phyloP scores from a whole-genome alignment of 1,284 basidiomycete species.

The Porodaedalea pini region DNA sequence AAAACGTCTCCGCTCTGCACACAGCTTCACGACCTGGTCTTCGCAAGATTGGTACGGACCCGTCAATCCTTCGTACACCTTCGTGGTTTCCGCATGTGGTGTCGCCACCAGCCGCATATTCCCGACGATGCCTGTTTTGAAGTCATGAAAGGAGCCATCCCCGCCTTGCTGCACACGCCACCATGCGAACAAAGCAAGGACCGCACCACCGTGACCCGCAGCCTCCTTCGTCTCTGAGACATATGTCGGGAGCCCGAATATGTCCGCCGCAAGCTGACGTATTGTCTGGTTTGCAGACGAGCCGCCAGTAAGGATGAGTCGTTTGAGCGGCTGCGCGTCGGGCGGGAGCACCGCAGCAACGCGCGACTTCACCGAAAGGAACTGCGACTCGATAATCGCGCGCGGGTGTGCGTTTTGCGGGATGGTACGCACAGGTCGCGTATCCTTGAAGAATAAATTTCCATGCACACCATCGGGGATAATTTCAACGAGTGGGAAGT shows the following conservation, averaged over 20 bases:
- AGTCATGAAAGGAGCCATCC: constrained; percentile 58
- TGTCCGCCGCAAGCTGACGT: constrained; percentile 73
- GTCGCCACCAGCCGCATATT: constrained; percentile 52
- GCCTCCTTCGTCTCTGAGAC: constrained; percentile 62
- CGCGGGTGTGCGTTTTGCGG: constrained; percentile 59
- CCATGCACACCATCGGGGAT: constrained; percentile 74
- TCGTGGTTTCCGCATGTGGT: constrained; percentile 41
- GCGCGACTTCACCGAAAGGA: constrained; percentile 74
- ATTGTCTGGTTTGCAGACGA: constrained; percentile 75
- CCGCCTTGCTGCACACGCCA: constrained; percentile 49
- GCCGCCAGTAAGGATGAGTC: constrained; percentile 79
- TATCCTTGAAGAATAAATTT: constrained; percentile 53
- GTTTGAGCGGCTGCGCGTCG: constrained; percentile 53
- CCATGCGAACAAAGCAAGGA: constrained; percentile 68
- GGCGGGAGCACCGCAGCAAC: constrained; percentile 64
- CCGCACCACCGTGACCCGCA: constrained; percentile 66
- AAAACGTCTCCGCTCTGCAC: constrained; percentile 3
- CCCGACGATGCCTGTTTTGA: constrained; percentile 44
- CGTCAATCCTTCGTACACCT: constrained; percentile 36
- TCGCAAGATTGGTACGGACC: constrained; percentile 40
- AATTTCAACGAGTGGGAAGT: constrained; percentile 82
- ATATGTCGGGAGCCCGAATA: constrained; percentile 73
- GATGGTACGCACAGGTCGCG: constrained; percentile 37
- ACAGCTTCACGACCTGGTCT: constrained; percentile 33
- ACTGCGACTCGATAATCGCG: constrained; percentile 85